Conservation (phyloP, 1,284 basidiomycete genomes). For the Apiotrichum laibachii region DNA sequence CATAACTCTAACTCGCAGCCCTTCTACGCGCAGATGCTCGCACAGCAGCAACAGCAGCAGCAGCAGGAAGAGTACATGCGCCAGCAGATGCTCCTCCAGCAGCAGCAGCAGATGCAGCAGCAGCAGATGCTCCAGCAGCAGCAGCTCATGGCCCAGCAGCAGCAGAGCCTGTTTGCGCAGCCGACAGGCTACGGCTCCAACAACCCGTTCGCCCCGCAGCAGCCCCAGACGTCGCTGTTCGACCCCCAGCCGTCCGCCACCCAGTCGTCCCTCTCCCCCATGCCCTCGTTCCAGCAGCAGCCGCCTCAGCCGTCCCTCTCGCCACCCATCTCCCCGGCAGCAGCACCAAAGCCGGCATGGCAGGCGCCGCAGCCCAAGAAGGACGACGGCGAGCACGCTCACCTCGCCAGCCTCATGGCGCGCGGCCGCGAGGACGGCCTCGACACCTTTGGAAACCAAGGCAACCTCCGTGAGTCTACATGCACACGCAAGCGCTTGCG, state of each 20-base stretch:
- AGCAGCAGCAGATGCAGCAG: constrained; percentile 60
- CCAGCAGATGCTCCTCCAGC: constrained; percentile 53
- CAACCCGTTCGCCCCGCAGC: constrained; percentile 76
- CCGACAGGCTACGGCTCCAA: constrained; percentile 74
- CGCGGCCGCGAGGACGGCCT: constrained; percentile 75
- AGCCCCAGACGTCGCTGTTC: constrained; percentile 36
- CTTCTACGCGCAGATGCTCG: constrained; percentile 52
- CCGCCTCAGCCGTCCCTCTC: constrained; percentile 22
- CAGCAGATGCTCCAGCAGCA: constrained; percentile 50
- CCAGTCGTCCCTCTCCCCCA: constrained; percentile 32
- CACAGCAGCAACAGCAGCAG: constrained; percentile 54
- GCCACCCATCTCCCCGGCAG: constrained; percentile 30
- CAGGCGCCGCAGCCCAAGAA: constrained; percentile 33
- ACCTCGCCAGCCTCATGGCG: constrained; percentile 75
- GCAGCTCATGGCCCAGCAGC: constrained; percentile 56
- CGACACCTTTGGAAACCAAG: constrained; percentile 91
- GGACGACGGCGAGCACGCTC: constrained; percentile 67
- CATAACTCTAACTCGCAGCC: constrained; percentile 44
- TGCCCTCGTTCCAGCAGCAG: constrained; percentile 19
- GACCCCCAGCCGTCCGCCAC: constrained; percentile 9
- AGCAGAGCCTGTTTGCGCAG: constrained; percentile 55
- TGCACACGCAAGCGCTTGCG: no score
- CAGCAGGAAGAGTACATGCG: constrained; percentile 57
- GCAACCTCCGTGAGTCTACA: constrained; percentile 62
- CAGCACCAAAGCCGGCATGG: constrained; percentile 38